Evolutionary conservation across 1,284 basidiomycete species (phyloP), one percentile per base, ranked within the genome.

Genomic region (Melampsora americana): DNA sequence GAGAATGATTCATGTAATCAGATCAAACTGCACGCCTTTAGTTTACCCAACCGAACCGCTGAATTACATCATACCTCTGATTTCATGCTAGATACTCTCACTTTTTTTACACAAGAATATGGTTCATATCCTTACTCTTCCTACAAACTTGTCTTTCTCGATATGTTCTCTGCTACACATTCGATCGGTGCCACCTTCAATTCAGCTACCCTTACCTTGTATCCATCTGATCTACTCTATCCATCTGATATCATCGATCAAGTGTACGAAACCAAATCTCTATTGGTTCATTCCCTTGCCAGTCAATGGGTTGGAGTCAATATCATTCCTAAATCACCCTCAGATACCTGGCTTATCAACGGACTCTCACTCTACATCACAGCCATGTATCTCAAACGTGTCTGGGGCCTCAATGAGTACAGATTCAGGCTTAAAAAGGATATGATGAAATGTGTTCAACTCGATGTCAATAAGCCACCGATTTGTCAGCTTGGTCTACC

Each of bases 231-330:
- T 81, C 84, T 97, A 12, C 86, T 99, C 4, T 90, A 97, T 80
- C 91, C 93, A 0, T 88, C 92, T 39, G 89, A 92, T 79, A 89
- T 93, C 48, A 94, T 99, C 79, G 96, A 99, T 81, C 94, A 95
- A 82, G 92, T 92, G 0, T 88, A 93, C 80, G 93, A 97, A 82
- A 92, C 94, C 0, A 87, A 95, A 20, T 93, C 95, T 77, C 86
- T 89, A 20, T 87, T 99, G 59, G 88, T 90, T 35, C 92, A 98
- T 81, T 90, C 92, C 1, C 86, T 99, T 53, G 94, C 94, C 6
- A 93, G 90, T 80, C 96, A 99, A 83, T 99, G 96, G 96, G 87
- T 93, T 71, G 95, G 96, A 26, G 90, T 99, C 84, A 96, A 98
- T 83, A 93, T 99, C 80, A 90, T 95, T 76, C 94, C 91, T 73